Base-by-base conservation (phyloP, 78 protist species). In the Speleostelium caveatum region DNA sequence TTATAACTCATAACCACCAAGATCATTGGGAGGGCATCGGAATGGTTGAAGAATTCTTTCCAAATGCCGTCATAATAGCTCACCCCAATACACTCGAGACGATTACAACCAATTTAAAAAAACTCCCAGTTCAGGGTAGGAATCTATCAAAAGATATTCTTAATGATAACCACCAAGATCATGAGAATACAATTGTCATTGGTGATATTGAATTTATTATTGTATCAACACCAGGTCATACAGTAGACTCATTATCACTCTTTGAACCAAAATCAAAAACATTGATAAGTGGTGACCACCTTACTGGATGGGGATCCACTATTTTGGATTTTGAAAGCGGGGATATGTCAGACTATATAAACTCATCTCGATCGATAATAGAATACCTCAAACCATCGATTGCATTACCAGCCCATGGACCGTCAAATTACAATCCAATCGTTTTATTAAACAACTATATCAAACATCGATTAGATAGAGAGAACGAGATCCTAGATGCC, bases 341-440 rank as follows among this genome's bases (percentile, higher is more conserved):
- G 4, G 65, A 69, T 45, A 83, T 83, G 91, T 62, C 26, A 10
- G 32, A 83, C 21, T 83, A 83, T 36, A 6, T 83, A 0, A 56
- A 83, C 30, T n/a, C 60, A 0, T 67, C 91, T 30, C 77, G 53
- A 26, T 59, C 56, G 6, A 68, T 83, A 41, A 83, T 83, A 14
- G 71, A 83, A 49, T 30, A 32, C 30, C 62, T 83, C 24, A 3
- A 61, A 41, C 91, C 79, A 36, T 33, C n/a, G 59, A 61, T 83
- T 45, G 91, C 91, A n/a, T 32, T 83, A 12, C 91, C 91, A 7
- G 91, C 91, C 14, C 91, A 83, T 59, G 91, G 91, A 12, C 91
- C 91, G 0, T 12, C 69, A 3, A 36, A 51, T n/a, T 83, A 56
- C 30, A 60, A 53, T 16, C 91, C 91, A 10, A 69, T 83, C 10